Percentiles rank a stretch among this genome's conserved stretches.
phyloP scores from a whole-genome alignment of 768 basidiomycete genomes.

The Gymnopilus junonius region DNA sequence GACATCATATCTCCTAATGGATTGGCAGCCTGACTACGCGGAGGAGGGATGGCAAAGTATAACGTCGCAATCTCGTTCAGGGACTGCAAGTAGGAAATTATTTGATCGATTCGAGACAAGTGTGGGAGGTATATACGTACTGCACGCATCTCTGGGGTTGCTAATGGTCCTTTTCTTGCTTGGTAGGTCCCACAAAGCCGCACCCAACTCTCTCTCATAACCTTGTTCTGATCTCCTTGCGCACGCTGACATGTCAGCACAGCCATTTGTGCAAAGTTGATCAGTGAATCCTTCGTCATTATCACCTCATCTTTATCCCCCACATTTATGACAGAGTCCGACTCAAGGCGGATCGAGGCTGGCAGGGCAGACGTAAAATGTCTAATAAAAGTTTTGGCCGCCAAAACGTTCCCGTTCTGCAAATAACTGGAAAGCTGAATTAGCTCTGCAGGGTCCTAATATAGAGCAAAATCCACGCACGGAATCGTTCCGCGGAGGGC shows the following conservation, averaged over 20 bases:
- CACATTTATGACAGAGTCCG: conserved; percentile 51
- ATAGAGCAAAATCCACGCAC: conserved; percentile 48
- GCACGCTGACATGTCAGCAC: conserved; percentile 88
- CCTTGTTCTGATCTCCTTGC: conserved; percentile 78
- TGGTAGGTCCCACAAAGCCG: conserved; percentile 85
- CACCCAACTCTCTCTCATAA: conserved; percentile 82
- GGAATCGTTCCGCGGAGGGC: conserved; percentile 87
- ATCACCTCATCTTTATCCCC: conserved; percentile 62
- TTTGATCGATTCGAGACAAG: not conserved
- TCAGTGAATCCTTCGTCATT: conserved; percentile 71
- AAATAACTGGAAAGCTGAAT: conserved; percentile 57
- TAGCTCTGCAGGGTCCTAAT: not conserved
- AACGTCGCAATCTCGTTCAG: conserved; percentile 69
- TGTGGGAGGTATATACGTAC: conserved; percentile 42
- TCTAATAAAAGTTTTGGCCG: conserved; percentile 90
- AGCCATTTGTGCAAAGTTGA: conserved; percentile 93
- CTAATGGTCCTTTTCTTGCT: conserved; percentile 65
- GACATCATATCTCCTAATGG: conserved; percentile 91
- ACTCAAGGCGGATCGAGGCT: conserved; percentile 44
- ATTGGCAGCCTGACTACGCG: conserved; percentile 71
- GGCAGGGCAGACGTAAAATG: conserved; percentile 73
- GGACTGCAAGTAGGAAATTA: conserved; percentile 43
- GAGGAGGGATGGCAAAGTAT: conserved; percentile 89
- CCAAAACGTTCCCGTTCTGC: conserved; percentile 88
- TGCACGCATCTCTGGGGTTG: conserved; percentile 62